Evolutionary conservation across 2,329 filamentous ascomycete species (phyloP), one percentile per base, ranked within the genome.

Genomic region (Rutstroemia sp.): DNA sequence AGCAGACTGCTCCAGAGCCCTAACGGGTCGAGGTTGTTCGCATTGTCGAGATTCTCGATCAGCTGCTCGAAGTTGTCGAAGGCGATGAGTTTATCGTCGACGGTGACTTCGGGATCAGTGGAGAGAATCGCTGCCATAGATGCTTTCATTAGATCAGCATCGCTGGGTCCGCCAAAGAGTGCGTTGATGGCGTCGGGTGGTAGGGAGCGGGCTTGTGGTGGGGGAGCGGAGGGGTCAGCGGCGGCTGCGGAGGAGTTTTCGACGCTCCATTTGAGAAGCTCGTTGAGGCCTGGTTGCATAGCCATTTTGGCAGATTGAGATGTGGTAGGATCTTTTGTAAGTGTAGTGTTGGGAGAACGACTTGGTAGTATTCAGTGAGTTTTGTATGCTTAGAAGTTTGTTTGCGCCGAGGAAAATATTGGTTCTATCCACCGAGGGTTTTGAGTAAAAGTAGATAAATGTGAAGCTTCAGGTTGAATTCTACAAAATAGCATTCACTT

Each of bases 31-130:
- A 99, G 81, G 73, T 96, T 95, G 77, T 97, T 99, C 57, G 94
- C 92, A 71, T 99, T 99, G 78, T 99, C 94, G 65, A 97, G 83
- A 61, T 82, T 84, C 76, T 96, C 91, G 66, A 96, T 87, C 58
- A 96, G 78, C 72, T 95, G 89, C 75, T 96, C 92, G 61, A 96
- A 87, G 75, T 96, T 96, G 79, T 96, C 92, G 73, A 95, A 95
- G 39, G 92, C 92, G 57, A 85, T 81, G 54, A 95, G 73, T 71
- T 89, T 90, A 73, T 89, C 82, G 45, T 90, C 86, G 50, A 92
- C 77, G 4, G 82, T 80, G 56, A 87, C 75, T 56, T 86, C 79
- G 8, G 83, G 75, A 64, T 81, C 77, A 1, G 74, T 63, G 17
- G 83, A 82, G 9, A 77, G 79, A 68, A 96, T 86, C 56, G 88